These are phyloP conservation scores for Colletotrichum godetiae DNA, from an alignment of 2,329 filamentous ascomycete species.

Conservation along the genomic window DNA sequence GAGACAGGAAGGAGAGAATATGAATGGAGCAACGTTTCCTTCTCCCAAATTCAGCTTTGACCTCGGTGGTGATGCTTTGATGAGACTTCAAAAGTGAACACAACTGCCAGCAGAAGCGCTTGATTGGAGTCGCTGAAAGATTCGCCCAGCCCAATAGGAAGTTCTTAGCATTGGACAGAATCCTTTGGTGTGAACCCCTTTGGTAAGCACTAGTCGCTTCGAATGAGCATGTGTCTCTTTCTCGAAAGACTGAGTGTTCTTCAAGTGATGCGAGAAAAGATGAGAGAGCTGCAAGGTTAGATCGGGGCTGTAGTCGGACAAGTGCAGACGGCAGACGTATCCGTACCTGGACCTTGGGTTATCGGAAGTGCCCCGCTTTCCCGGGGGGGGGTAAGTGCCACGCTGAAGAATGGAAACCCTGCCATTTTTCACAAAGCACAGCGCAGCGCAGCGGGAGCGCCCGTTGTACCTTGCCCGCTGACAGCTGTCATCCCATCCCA, in stretches of 20 bases:
- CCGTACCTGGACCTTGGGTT: background rate
- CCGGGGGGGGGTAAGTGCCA: background rate
- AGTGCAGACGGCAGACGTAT: background rate
- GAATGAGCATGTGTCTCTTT: background rate
- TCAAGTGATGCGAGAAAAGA: background rate
- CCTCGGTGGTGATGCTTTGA: background rate
- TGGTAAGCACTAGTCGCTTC: background rate
- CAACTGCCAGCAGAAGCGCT: background rate
- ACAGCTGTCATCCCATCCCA: constrained; percentile 16
- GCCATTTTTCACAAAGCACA: background rate
- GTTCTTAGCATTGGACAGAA: background rate
- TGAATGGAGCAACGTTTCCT: background rate
- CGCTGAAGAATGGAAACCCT: constrained; percentile 28
- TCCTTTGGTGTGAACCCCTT: background rate
- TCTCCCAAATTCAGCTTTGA: background rate
- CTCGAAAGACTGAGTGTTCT: background rate
- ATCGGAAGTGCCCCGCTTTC: background rate
- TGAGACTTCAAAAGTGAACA: background rate
- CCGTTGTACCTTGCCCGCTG: constrained; percentile 6
- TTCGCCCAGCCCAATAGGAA: background rate
- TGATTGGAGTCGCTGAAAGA: background rate
- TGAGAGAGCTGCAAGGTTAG: background rate
- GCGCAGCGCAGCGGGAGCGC: background rate
- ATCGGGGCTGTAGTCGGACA: background rate
- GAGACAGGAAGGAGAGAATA: no score